Evolutionary conservation across 495 filamentous ascomycete genomes (phyloP).

Genomic region (Penicillium odoratum): DNA sequence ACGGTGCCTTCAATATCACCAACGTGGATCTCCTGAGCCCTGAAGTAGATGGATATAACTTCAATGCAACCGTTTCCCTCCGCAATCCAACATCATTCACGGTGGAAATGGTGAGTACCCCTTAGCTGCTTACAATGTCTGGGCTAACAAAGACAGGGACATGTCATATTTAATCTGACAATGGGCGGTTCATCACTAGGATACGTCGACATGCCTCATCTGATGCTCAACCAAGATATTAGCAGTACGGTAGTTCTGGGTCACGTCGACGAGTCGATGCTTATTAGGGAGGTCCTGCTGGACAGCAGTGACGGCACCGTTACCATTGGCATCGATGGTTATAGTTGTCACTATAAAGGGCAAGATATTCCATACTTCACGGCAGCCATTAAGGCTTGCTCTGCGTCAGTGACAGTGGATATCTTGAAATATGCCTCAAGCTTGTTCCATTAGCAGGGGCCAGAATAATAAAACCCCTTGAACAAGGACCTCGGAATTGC

Average conservation of each 20-base stretch:
- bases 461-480: neutral
- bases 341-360: conserved; percentile 31
- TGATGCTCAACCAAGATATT: conserved; percentile 20
- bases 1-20: conserved; percentile 30
- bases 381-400: conserved; percentile 29
- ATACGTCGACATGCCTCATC: conserved; percentile 29
- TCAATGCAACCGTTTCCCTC: conserved; percentile 32
- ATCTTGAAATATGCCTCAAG: conserved; percentile 28
- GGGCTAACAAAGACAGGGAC: conserved; percentile 19
- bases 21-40: conserved; percentile 22
- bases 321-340: conserved; percentile 27
- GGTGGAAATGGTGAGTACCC: conserved; percentile 27
- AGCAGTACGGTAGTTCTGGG: conserved; percentile 22
- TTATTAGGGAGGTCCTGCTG: conserved; percentile 23
- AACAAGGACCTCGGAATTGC: neutral
- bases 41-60: conserved; percentile 28
- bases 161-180: conserved; percentile 31
- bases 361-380: conserved; percentile 32
- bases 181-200: conserved; percentile 23
- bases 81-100: conserved; percentile 26
- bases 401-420: conserved; percentile 22
- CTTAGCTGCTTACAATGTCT: neutral
- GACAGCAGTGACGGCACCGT: conserved; percentile 21
- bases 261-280: conserved; percentile 19
- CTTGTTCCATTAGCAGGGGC: conserved; percentile 12